These are phyloP conservation scores for Monilinia laxa DNA, from an alignment of 2,329 filamentous ascomycete genomes.

Conservation along the genomic window DNA sequence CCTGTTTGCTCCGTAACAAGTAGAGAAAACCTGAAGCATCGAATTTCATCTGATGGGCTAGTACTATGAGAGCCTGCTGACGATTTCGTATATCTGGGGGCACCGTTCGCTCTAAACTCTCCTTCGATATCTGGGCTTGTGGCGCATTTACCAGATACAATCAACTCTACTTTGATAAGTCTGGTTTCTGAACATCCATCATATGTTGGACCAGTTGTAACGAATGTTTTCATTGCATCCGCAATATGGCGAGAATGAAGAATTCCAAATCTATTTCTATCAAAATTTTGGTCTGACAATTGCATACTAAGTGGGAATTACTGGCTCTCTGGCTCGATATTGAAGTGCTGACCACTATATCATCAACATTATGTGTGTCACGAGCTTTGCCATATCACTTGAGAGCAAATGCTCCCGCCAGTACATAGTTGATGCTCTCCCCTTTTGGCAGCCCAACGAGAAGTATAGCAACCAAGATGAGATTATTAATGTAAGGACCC, in stretches of 20 bases:
- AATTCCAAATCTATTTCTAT: conserved; percentile 14
- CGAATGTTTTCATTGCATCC: conserved; percentile 19
- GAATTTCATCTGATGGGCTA: background rate
- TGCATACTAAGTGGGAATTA: background rate
- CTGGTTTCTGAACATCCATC: conserved; percentile 10
- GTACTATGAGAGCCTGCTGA: conserved; percentile 14
- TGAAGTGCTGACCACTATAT: conserved; percentile 15
- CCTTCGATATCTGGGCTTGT: background rate
- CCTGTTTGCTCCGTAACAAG: conserved; percentile 15
- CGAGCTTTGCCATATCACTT: conserved; percentile 9
- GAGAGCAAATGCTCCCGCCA: conserved; percentile 19
- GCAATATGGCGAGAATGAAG: conserved; percentile 10
- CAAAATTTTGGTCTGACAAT: background rate
- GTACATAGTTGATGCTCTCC: conserved; percentile 11
- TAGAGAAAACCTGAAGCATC: conserved; percentile 16
- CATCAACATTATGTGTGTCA: conserved; percentile 17
- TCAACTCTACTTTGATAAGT: conserved; percentile 13
- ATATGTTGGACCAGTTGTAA: conserved; percentile 12
- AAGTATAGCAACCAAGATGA: conserved; percentile 14
- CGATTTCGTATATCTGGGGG: conserved; percentile 17
- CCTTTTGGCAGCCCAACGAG: conserved; percentile 5
- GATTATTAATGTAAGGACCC: conserved; percentile 1
- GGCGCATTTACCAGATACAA: conserved; percentile 1
- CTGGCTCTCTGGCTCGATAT: conserved; percentile 8
- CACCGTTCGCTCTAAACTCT: conserved; percentile 8